Evolutionary conservation across 768 basidiomycete species (phyloP).

Genomic region (Lactifluus echinatus): DNA sequence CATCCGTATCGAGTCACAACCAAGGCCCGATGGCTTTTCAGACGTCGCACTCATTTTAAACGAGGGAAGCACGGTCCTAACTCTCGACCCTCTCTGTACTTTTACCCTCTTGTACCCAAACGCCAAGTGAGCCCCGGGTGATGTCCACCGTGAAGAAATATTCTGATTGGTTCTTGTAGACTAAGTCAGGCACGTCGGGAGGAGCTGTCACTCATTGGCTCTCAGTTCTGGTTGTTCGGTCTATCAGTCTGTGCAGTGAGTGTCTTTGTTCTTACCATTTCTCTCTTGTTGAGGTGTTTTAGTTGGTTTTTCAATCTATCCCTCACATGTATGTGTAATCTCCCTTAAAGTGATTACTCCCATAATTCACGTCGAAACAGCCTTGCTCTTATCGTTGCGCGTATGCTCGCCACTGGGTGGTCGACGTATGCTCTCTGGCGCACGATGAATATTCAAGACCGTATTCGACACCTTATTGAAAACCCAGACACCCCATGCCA

Average conservation of each 20-base stretch:
- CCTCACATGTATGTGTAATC: slow-evolving; percentile 40
- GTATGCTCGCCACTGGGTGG: slow-evolving; percentile 41
- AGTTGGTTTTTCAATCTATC: slow-evolving; percentile 42
- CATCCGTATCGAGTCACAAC: neutral
- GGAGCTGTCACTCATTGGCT: slow-evolving; percentile 14
- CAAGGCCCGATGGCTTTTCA: neutral
- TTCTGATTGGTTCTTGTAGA: neutral
- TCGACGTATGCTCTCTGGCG: slow-evolving; percentile 44
- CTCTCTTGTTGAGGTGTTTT: neutral
- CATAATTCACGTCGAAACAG: slow-evolving; percentile 24
- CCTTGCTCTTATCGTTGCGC: slow-evolving; percentile 41
- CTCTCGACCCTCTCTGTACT: slow-evolving; percentile 6
- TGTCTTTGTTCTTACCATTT: neutral
- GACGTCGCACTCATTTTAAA: slow-evolving; percentile 1
- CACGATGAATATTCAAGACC: slow-evolving; percentile 28
- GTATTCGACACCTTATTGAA: slow-evolving; percentile 33
- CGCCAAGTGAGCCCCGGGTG: neutral
- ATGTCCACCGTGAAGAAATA: neutral
- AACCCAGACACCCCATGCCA: slow-evolving; percentile 39
- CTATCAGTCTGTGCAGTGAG: slow-evolving; percentile 20
- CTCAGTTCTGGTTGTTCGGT: slow-evolving; percentile 20
- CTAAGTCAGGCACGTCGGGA: slow-evolving; percentile 9
- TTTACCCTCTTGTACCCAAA: slow-evolving; percentile 12
- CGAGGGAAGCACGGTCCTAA: neutral
- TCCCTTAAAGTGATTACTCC: neutral